Conservation (phyloP, 2,329 filamentous ascomycete genomes). For the Penicillium sp. region DNA sequence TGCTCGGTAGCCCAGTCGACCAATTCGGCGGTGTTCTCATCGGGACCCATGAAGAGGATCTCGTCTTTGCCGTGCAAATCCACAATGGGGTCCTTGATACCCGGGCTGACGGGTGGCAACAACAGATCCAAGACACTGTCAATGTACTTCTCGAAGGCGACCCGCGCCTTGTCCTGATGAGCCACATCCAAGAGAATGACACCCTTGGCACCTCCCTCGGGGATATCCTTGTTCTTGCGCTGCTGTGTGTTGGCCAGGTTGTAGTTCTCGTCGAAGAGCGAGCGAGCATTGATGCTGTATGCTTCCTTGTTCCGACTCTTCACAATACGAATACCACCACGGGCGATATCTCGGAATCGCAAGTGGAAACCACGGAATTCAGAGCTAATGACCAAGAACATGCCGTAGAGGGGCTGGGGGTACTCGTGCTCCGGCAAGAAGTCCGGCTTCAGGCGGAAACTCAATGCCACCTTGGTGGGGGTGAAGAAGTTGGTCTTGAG, state of each 20-base stretch:
- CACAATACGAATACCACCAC: slow-evolving; percentile 96
- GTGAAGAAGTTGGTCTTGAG: slow-evolving; percentile 99
- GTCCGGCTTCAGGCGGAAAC: slow-evolving; percentile 78
- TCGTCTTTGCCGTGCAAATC: slow-evolving; percentile 93
- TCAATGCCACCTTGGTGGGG: slow-evolving; percentile 95
- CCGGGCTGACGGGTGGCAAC: slow-evolving; percentile 82
- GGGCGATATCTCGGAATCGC: slow-evolving; percentile 93
- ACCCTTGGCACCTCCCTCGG: slow-evolving; percentile 96
- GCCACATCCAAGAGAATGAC: slow-evolving; percentile 91
- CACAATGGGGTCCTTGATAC: slow-evolving; percentile 98
- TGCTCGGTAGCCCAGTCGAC: slow-evolving; percentile 99
- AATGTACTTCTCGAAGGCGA: slow-evolving; percentile 99
- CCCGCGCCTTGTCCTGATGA: slow-evolving; percentile 87
- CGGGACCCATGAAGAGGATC: slow-evolving; percentile 97
- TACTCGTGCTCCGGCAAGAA: slow-evolving; percentile 94
- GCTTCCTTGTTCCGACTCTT: slow-evolving; percentile 96
- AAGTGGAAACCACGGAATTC: slow-evolving; percentile 97
- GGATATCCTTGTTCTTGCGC: slow-evolving; percentile 99
- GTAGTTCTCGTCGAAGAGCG: slow-evolving; percentile 98
- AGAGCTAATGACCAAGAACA: slow-evolving; percentile 97
- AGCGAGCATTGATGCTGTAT: slow-evolving; percentile 93
- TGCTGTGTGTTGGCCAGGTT: slow-evolving; percentile 97
- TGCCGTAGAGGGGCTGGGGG: slow-evolving; percentile 88
- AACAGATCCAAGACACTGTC: slow-evolving; percentile 96
- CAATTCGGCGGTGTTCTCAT: slow-evolving; percentile 96